phyloP scores from a whole-genome alignment of 148 eudicot species.

The Chenopodium album region DNA sequence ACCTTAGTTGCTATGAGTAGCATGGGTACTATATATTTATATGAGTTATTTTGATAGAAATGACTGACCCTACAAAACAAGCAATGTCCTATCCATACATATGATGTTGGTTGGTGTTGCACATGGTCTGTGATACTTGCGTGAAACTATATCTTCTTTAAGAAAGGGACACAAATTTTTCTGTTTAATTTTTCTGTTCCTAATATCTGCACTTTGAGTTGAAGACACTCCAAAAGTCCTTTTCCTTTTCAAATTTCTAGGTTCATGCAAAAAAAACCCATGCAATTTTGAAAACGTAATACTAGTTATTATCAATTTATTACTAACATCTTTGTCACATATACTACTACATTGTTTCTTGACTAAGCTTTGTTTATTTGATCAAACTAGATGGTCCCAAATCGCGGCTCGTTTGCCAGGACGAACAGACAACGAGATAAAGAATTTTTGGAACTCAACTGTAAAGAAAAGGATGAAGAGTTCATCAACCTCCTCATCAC shows the following conservation, averaged over 20 bases:
- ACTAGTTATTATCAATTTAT: neutral
- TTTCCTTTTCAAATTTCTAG: slow-evolving; percentile 23
- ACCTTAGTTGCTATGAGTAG: slow-evolving; percentile 20
- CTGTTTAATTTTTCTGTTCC: slow-evolving; percentile 10
- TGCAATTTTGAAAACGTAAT: slow-evolving; percentile 28
- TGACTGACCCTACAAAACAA: slow-evolving; percentile 24
- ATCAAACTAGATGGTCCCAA: slow-evolving; percentile 70
- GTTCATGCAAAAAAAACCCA: slow-evolving; percentile 39
- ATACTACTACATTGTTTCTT: neutral
- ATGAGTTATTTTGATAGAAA: slow-evolving; percentile 5
- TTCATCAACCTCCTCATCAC: slow-evolving; percentile 53
- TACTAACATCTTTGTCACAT: neutral
- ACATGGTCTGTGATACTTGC: slow-evolving; percentile 37
- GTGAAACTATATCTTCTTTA: slow-evolving; percentile 35
- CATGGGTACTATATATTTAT: neutral
- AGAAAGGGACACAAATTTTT: slow-evolving; percentile 35
- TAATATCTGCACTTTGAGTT: slow-evolving; percentile 52
- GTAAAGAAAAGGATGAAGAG: slow-evolving; percentile 77
- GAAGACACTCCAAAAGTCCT: slow-evolving; percentile 55
- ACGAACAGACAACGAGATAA: slow-evolving; percentile 84
- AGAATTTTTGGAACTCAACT: slow-evolving; percentile 94
- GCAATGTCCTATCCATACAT: slow-evolving; percentile 13
- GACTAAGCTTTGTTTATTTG: slow-evolving; percentile 3
- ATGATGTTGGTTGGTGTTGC: slow-evolving; percentile 30
- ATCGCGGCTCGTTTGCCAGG: slow-evolving; percentile 88